Conservation (phyloP, 1,139 yeast species). For the Hyphopichia wangnamkhiaoensis region DNA sequence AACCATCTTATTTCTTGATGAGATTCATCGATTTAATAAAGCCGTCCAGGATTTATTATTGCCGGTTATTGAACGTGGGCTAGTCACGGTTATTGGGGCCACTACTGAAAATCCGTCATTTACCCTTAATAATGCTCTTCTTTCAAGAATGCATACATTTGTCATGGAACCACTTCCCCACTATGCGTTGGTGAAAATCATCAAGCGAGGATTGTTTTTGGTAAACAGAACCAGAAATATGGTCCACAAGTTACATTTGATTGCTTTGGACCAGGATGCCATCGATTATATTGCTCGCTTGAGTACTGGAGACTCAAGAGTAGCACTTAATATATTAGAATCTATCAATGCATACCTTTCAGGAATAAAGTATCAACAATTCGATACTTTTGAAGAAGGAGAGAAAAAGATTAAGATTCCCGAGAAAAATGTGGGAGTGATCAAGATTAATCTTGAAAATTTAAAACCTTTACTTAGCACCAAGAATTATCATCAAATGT, state of each 20-base stretch:
- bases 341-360: constrained; percentile 45
- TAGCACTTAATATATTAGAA: constrained; percentile 75
- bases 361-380: constrained; percentile 26
- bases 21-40: constrained; percentile 87
- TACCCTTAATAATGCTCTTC: constrained; percentile 79
- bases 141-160: constrained; percentile 88
- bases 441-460: constrained; percentile 32
- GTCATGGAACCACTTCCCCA: constrained; percentile 64
- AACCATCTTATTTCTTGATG: constrained; percentile 86
- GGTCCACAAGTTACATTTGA: constrained; percentile 38
- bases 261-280: constrained; percentile 58
- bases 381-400: constrained; percentile 13
- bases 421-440: constrained; percentile 24
- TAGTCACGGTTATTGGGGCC: constrained; percentile 78
- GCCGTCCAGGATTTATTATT: constrained; percentile 85
- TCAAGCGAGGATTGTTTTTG: constrained; percentile 62
- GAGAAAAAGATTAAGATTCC: constrained; percentile 20
- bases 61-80: constrained; percentile 71
- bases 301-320: constrained; percentile 89
- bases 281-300: constrained; percentile 70
- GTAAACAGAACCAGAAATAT: constrained; percentile 58
- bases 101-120: constrained; percentile 98
- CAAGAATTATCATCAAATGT: constrained; percentile 56
- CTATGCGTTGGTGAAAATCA: constrained; percentile 57
- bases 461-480: constrained; percentile 41